A percentile compares a stretch with the other conserved stretches of the same genome.
Conservation (phyloP, 225 moss, liverwort and hornwort genomes). For the Climacium dendroides region DNA sequence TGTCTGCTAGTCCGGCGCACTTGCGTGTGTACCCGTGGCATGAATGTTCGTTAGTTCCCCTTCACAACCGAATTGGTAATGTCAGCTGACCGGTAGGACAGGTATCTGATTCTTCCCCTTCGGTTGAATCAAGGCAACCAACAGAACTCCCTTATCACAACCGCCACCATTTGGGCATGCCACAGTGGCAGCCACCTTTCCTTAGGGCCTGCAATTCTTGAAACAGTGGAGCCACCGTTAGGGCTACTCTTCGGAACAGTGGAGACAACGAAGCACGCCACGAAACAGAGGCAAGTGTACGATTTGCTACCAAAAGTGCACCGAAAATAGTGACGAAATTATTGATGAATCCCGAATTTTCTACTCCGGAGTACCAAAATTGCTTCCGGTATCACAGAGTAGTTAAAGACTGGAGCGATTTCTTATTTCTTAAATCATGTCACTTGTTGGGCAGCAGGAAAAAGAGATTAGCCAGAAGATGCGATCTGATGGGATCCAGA, state of each 20-base stretch:
- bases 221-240: neutral
- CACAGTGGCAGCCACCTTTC: neutral
- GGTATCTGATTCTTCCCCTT: neutral
- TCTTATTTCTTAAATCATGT: neutral
- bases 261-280: neutral
- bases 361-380: neutral
- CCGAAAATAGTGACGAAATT: neutral
- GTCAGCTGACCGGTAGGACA: conserved; percentile 5
- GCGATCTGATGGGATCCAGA: neutral
- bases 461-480: neutral
- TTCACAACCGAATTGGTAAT: neutral
- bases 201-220: neutral
- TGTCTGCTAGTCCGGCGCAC: neutral
- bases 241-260: neutral
- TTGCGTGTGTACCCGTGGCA: neutral
- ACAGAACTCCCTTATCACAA: neutral
- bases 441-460: neutral
- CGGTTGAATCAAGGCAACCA: neutral
- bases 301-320: neutral
- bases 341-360: neutral
- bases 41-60: neutral
- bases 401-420: neutral
- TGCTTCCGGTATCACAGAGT: neutral
- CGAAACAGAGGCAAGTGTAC: neutral
- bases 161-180: neutral